Percentiles rank a stretch among this genome's conserved stretches.
Conservation (phyloP, 179 eudicot genomes). For the Actinidia chinensis region DNA sequence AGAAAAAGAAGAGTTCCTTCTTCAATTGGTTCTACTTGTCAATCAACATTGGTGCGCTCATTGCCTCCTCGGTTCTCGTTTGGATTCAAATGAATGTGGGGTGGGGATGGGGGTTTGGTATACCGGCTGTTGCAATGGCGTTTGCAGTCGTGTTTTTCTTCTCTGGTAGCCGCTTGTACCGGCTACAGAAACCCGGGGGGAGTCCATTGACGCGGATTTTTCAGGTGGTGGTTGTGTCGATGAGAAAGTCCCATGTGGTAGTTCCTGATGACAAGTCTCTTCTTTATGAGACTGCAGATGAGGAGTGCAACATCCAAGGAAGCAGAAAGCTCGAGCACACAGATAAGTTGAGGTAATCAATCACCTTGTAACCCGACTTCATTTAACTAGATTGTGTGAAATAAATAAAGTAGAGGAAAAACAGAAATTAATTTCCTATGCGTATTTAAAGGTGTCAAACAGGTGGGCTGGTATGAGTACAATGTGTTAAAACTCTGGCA, state of each 20-base stretch:
- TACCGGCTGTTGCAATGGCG: conserved; percentile 46
- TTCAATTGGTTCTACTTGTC: conserved; percentile 42
- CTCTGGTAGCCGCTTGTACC: conserved; percentile 34
- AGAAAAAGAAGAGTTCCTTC: conserved; percentile 33
- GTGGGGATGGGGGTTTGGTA: conserved; percentile 51
- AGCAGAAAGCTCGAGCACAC: conserved; percentile 49
- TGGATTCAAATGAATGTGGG: conserved; percentile 50
- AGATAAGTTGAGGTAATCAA: conserved; percentile 27
- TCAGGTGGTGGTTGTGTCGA: conserved; percentile 47
- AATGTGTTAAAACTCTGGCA: no score
- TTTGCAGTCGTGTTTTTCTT: conserved; percentile 40
- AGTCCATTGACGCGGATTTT: conserved; percentile 47
- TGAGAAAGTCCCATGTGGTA: conserved; percentile 24
- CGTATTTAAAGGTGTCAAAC: no score
- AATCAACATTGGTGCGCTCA: conserved; percentile 35
- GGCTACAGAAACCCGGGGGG: conserved; percentile 43
- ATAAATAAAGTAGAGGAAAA: no score
- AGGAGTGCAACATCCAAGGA: conserved; percentile 29
- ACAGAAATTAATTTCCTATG: no score
- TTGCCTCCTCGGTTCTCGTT: conserved; percentile 38
- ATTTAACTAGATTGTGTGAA: no score
- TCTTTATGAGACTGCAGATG: conserved; percentile 38
- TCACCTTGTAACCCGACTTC: no score
- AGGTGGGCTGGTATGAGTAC: no score
- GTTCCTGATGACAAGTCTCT: conserved; percentile 32